phyloP scores from a whole-genome alignment of 768 basidiomycete species.

The Mycena pura region DNA sequence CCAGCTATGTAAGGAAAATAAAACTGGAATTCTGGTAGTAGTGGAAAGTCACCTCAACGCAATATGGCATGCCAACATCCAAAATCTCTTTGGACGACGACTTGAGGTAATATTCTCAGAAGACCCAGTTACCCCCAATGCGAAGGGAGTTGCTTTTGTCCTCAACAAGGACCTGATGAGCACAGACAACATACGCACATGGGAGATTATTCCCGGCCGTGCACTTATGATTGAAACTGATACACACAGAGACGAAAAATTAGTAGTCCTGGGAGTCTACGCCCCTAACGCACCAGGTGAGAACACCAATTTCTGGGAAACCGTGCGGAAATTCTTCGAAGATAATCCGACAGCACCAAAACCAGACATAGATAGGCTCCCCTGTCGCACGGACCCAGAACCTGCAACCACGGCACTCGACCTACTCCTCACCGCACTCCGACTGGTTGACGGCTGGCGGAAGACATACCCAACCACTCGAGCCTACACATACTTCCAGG shows the following conservation, averaged over 20 bases:
- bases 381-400: constrained; percentile 28
- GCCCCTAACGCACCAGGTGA: constrained; percentile 38
- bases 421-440: constrained; percentile 23
- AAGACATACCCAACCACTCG: constrained; percentile 23
- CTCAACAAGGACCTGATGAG: constrained; percentile 38
- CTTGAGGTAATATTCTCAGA: constrained; percentile 27
- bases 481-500: constrained; percentile 39
- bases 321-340: constrained; percentile 16
- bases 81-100: constrained; percentile 1
- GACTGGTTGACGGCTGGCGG: constrained; percentile 42
- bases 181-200: constrained; percentile 1
- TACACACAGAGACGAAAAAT: constrained; percentile 21
- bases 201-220: background rate
- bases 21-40: constrained; percentile 36
- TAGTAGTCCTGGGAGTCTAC: constrained; percentile 42
- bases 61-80: constrained; percentile 5
- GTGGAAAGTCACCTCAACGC: constrained; percentile 41
- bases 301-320: constrained; percentile 41
- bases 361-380: constrained; percentile 46
- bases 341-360: constrained; percentile 6
- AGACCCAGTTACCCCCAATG: constrained; percentile 25
- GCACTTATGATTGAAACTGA: background rate
- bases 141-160: constrained; percentile 39
- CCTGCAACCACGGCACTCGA: constrained; percentile 22
- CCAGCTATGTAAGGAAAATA: constrained; percentile 28